These are phyloP conservation scores for Actinomortierella wolfii DNA, from an alignment of 371 early-diverging fungal species.

Conservation along the genomic window DNA sequence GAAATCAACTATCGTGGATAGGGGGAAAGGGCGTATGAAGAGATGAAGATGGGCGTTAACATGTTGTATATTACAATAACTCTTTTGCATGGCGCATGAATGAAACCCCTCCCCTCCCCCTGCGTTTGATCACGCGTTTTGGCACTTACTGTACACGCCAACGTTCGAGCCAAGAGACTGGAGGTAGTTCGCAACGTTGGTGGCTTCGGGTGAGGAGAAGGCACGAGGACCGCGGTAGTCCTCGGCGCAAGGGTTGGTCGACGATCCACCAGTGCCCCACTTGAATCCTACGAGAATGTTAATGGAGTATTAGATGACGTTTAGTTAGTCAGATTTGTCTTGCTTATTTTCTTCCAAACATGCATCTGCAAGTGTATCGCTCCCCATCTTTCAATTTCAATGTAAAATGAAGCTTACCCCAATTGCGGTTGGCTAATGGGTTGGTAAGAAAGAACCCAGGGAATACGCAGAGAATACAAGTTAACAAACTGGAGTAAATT, in stretches of 20 bases:
- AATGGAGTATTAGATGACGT: too few species aligned
- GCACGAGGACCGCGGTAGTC: conserved; percentile 59
- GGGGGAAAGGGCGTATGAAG: neutral
- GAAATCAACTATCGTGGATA: conserved; percentile 16
- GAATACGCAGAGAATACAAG: neutral
- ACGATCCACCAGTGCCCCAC: conserved; percentile 60
- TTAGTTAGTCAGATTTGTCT: too few species aligned
- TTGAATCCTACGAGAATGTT: conserved; percentile 10
- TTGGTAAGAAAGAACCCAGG: neutral
- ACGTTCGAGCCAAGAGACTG: conserved; percentile 40
- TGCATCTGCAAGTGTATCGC: too few species aligned
- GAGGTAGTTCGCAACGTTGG: conserved; percentile 51
- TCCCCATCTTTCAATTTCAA: too few species aligned
- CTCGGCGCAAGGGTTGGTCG: conserved; percentile 52
- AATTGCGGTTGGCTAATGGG: conserved; percentile 53
- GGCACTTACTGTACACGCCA: conserved; percentile 26
- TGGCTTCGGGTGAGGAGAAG: conserved; percentile 56
- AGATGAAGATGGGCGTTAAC: too few species aligned
- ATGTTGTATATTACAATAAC: neutral
- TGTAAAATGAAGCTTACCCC: conserved; percentile 35
- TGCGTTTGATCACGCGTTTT: too few species aligned
- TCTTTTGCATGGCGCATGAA: too few species aligned
- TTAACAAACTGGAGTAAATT: neutral
- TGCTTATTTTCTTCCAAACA: too few species aligned
- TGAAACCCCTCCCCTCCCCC: too few species aligned